Evolutionary conservation across 768 basidiomycete genomes (phyloP).

Genomic region (Collybia sp.): DNA sequence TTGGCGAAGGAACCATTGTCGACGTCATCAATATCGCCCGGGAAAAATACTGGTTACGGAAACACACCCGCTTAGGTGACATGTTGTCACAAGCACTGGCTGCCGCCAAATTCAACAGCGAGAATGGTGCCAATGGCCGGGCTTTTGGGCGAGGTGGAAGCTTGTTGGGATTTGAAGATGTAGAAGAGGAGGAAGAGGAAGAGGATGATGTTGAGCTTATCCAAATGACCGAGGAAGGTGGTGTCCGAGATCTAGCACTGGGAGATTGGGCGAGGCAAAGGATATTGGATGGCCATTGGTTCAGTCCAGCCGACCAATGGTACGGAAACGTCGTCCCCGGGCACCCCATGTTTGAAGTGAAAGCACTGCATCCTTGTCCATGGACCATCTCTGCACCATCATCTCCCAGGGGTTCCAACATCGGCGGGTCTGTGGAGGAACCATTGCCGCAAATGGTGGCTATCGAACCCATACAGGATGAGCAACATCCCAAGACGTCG

Average conservation of each 20-base stretch:
- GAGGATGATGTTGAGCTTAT: slow-evolving; percentile 40
- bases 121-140: slow-evolving; percentile 1
- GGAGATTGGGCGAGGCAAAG: slow-evolving; percentile 68
- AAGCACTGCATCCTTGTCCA: slow-evolving; percentile 54
- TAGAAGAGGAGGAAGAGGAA: slow-evolving; percentile 35
- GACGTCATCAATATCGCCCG: slow-evolving; percentile 58
- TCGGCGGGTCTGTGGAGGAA: slow-evolving; percentile 19
- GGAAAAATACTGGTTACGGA: slow-evolving; percentile 70
- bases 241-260: slow-evolving; percentile 52
- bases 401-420: slow-evolving; percentile 6
- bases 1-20: slow-evolving; percentile 62
- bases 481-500: slow-evolving; percentile 42
- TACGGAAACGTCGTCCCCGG: slow-evolving; percentile 38
- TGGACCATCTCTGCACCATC: slow-evolving; percentile 42
- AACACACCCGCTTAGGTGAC: slow-evolving; percentile 59
- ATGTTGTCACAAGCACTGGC: slow-evolving; percentile 67
- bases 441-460: no score
- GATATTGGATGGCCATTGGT: slow-evolving; percentile 74
- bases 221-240: slow-evolving; percentile 35
- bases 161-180: slow-evolving; percentile 3
- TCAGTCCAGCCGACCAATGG: slow-evolving; percentile 70
- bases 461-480: background rate
- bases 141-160: no score
- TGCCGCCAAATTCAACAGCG: slow-evolving; percentile 41
- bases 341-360: slow-evolving; percentile 24